Evolutionary conservation across 1,284 basidiomycete genomes (phyloP).

Genomic region (Grifola frondosa): DNA sequence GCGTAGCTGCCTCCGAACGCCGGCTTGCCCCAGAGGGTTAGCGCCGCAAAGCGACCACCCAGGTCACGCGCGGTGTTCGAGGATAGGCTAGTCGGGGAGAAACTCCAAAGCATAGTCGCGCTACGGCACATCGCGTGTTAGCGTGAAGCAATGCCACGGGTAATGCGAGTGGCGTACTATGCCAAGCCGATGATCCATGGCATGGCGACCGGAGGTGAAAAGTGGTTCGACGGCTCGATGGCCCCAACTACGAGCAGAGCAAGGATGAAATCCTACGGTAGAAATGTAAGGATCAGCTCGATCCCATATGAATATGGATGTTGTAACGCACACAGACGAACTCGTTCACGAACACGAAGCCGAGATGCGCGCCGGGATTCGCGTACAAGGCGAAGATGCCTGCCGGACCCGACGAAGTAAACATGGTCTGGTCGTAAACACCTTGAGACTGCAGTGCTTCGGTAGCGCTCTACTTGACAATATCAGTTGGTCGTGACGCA

Average conservation of each 20-base stretch:
- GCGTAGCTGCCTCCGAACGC: slow-evolving; percentile 60
- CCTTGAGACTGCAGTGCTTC: slow-evolving; percentile 41
- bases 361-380: slow-evolving; percentile 48
- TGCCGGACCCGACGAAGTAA: slow-evolving; percentile 58
- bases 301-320: not conserved
- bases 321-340: slow-evolving; percentile 54
- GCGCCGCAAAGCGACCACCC: slow-evolving; percentile 55
- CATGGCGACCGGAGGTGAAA: slow-evolving; percentile 51
- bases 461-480: slow-evolving; percentile 40
- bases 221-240: slow-evolving; percentile 61
- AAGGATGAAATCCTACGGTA: slow-evolving; percentile 61
- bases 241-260: slow-evolving; percentile 55
- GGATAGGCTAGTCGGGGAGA: slow-evolving; percentile 49
- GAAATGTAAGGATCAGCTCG: slow-evolving; percentile 5
- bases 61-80: slow-evolving; percentile 69
- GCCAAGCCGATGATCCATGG: slow-evolving; percentile 56
- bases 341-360: slow-evolving; percentile 61
- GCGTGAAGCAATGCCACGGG: not conserved
- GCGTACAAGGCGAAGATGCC: slow-evolving; percentile 63
- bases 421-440: slow-evolving; percentile 42
- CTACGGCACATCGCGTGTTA: slow-evolving; percentile 34
- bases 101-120: slow-evolving; percentile 59
- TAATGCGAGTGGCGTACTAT: slow-evolving; percentile 42
- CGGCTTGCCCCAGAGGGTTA: slow-evolving; percentile 56
- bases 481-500: not conserved